Conservation (phyloP, 108 stramenopile species). For the Asterionellopsis glacialis region DNA sequence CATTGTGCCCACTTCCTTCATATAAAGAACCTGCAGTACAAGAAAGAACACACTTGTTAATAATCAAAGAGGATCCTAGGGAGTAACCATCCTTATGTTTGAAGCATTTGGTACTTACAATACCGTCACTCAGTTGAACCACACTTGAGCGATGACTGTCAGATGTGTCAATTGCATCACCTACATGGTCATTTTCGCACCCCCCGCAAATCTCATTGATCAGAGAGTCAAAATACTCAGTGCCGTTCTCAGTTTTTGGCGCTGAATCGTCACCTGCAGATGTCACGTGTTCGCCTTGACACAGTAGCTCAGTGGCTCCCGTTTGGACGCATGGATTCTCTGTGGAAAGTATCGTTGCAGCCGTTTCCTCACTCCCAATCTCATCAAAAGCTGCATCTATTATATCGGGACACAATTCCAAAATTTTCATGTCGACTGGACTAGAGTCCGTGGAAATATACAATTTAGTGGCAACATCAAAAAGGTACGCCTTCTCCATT, state of each 20-base stretch:
- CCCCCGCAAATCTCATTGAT: conserved; percentile 54
- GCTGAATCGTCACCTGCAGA: conserved; percentile 13
- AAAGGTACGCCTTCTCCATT: conserved; percentile 97
- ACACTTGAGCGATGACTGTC: conserved; percentile 90
- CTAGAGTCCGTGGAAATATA: conserved; percentile 96
- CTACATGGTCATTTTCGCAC: conserved; percentile 38
- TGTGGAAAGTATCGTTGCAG: conserved; percentile 5
- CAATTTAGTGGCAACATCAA: conserved; percentile 95
- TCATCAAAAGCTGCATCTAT: conserved; percentile 99
- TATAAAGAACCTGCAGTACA: conserved; percentile 44
- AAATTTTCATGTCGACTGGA: conserved; percentile 93
- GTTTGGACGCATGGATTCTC: conserved; percentile 7
- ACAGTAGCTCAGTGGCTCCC: conserved; percentile 15
- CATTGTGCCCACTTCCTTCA: conserved; percentile 93
- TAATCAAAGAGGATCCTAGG: not conserved
- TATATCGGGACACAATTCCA: conserved; percentile 98
- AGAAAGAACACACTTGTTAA: conserved; percentile 12
- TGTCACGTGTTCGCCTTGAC: too few relatives aligned
- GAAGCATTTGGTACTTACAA: conserved; percentile 45
- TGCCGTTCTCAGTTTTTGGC: conserved; percentile 24
- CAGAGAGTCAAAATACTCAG: conserved; percentile 63
- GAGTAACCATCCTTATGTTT: not conserved
- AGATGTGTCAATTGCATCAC: conserved; percentile 75
- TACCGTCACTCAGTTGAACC: conserved; percentile 93
- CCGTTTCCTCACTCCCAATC: conserved; percentile 48